Conservation (phyloP, 1,284 basidiomycete genomes). For the Ceratobasidium sp. region DNA sequence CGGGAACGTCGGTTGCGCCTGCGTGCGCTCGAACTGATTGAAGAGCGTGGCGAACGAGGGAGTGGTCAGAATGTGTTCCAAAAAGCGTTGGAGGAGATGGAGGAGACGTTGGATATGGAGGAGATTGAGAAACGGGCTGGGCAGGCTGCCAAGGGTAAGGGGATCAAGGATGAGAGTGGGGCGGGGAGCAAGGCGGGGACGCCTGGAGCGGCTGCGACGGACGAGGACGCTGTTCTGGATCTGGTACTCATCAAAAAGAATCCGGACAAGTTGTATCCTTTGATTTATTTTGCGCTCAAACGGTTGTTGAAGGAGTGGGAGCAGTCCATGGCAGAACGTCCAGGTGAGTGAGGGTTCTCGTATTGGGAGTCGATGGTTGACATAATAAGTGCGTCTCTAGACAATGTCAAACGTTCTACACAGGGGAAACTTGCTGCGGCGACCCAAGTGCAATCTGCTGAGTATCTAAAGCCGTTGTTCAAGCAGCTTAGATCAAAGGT, state of each 20-base stretch:
- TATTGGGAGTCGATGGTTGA: too few relatives aligned
- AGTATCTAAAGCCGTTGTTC: conserved; percentile 97
- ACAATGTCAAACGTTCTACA: conserved; percentile 83
- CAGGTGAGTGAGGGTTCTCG: conserved; percentile 79
- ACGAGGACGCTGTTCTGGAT: conserved; percentile 73
- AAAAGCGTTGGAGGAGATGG: conserved; percentile 91
- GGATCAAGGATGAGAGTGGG: conserved; percentile 60
- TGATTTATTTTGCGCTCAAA: conserved; percentile 98
- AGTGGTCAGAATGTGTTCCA: conserved; percentile 92
- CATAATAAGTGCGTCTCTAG: too few relatives aligned
- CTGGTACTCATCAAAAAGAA: conserved; percentile 88
- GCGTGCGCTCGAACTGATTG: conserved; percentile 93
- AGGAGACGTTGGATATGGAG: conserved; percentile 69
- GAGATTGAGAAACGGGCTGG: conserved; percentile 57
- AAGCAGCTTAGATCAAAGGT: conserved; percentile 88
- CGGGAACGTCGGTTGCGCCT: conserved; percentile 91
- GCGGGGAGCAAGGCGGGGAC: conserved; percentile 51
- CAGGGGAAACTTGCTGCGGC: conserved; percentile 96
- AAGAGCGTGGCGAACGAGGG: conserved; percentile 80
- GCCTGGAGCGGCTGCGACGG: conserved; percentile 47
- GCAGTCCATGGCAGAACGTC: conserved; percentile 90
- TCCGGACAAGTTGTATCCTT: conserved; percentile 95
- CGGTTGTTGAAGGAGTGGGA: conserved; percentile 95
- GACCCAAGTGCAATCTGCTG: conserved; percentile 94
- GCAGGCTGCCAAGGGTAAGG: conserved; percentile 67